Evolutionary conservation across 768 basidiomycete species (phyloP).

Genomic region (Boletus insuetus): DNA sequence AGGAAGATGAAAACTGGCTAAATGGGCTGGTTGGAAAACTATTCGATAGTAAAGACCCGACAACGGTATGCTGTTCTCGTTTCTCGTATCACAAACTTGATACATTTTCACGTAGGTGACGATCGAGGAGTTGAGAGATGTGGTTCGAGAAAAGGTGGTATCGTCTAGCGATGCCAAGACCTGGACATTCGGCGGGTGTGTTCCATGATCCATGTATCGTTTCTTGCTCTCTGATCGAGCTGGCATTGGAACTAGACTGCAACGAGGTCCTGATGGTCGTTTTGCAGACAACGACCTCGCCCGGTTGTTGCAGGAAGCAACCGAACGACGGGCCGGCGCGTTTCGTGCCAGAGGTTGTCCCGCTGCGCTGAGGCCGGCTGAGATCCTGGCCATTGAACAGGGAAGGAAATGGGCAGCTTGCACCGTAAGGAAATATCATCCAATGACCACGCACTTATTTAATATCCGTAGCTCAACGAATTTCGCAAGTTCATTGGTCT

Average conservation of each 20-base stretch:
- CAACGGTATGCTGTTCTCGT: conserved; percentile 31
- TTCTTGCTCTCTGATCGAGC: background rate
- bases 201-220: background rate
- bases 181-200: conserved; percentile 56
- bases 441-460: background rate
- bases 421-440: conserved; percentile 43
- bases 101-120: conserved; percentile 14
- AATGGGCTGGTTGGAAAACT: conserved; percentile 42
- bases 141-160: conserved; percentile 10
- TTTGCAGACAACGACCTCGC: conserved; percentile 68
- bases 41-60: conserved; percentile 42
- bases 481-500: conserved; percentile 71
- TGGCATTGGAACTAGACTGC: conserved; percentile 35
- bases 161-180: conserved; percentile 30
- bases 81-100: background rate
- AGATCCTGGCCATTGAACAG: conserved; percentile 67
- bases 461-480: conserved; percentile 52
- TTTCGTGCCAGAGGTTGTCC: conserved; percentile 72
- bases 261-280: conserved; percentile 48
- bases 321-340: conserved; percentile 54
- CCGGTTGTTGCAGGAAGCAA: conserved; percentile 58
- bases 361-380: conserved; percentile 60
- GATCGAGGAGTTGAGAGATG: conserved; percentile 16
- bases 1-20: conserved; percentile 55
- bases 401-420: conserved; percentile 69